A percentile compares a stretch with the other conserved stretches of the same genome.
Conservation (phyloP, 1,139 yeast species). For the Tardiomyces depauwii region DNA sequence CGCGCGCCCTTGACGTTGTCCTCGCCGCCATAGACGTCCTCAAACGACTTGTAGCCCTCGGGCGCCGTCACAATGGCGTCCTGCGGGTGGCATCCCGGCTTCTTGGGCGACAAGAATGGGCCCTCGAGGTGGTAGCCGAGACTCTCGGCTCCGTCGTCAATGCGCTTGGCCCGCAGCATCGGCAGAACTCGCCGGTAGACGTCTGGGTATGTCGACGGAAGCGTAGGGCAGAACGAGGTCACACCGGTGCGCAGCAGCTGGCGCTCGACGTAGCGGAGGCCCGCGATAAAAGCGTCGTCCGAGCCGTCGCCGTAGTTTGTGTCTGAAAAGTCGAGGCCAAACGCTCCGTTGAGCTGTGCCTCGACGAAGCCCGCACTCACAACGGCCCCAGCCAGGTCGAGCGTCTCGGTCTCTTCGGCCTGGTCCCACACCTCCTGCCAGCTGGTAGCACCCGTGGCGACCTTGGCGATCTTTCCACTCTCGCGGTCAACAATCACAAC, state of each 20-base stretch:
- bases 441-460: slow-evolving; percentile 14
- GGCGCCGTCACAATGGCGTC: slow-evolving; percentile 43
- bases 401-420: slow-evolving; percentile 15
- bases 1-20: slow-evolving; percentile 34
- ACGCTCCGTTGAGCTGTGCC: slow-evolving; percentile 52
- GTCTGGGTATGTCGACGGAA: slow-evolving; percentile 44
- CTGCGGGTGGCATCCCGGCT: slow-evolving; percentile 54
- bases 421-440: slow-evolving; percentile 1
- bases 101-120: slow-evolving; percentile 43
- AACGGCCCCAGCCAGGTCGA: slow-evolving; percentile 40
- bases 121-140: slow-evolving; percentile 60
- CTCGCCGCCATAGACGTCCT: slow-evolving; percentile 36
- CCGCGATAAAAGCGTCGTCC: slow-evolving; percentile 19
- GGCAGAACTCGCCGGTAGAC: slow-evolving; percentile 45
- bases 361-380: slow-evolving; percentile 53
- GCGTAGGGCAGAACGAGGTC: slow-evolving; percentile 50
- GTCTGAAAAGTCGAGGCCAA: slow-evolving; percentile 45
- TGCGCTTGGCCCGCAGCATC: slow-evolving; percentile 30
- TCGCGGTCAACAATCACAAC: slow-evolving; percentile 39
- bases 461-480: slow-evolving; percentile 34
- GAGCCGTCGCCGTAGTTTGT: slow-evolving; percentile 29
- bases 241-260: slow-evolving; percentile 42
- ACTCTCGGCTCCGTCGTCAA: slow-evolving; percentile 35
- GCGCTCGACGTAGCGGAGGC: slow-evolving; percentile 13
- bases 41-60: slow-evolving; percentile 30